phyloP scores from a whole-genome alignment of 2,329 filamentous ascomycete genomes.

The Trichoderma cornu-damae region DNA sequence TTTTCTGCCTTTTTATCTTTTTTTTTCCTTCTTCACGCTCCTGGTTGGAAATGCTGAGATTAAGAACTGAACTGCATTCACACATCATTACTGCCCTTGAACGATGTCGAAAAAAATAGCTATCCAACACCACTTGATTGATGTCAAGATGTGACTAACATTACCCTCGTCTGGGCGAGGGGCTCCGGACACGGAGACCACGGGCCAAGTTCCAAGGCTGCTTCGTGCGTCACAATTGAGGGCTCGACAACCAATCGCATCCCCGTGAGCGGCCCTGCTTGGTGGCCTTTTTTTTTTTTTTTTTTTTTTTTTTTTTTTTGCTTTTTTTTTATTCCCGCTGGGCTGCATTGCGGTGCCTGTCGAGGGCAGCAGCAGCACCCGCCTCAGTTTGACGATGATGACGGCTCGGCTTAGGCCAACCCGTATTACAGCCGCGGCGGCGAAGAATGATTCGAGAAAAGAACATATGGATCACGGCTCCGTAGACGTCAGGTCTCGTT shows the following conservation, averaged over 20 bases:
- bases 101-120: too few species aligned
- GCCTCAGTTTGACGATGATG: neutral
- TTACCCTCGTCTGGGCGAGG: too few species aligned
- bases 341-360: neutral
- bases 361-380: neutral
- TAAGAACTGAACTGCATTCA: too few species aligned
- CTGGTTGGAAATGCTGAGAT: too few species aligned
- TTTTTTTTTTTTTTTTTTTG: too few species aligned
- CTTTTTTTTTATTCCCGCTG: neutral
- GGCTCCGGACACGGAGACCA: neutral
- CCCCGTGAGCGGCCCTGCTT: neutral
- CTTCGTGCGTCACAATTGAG: constrained; percentile 10
- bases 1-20: too few species aligned
- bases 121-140: too few species aligned
- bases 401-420: constrained; percentile 2
- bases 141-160: too few species aligned
- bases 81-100: too few species aligned
- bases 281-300: too few species aligned
- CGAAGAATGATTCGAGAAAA: constrained; percentile 18
- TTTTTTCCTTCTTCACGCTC: too few species aligned
- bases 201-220: neutral
- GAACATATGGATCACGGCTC: neutral
- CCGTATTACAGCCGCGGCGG: neutral
- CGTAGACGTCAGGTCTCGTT: constrained; percentile 11
- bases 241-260: neutral